A percentile compares a stretch with the other conserved stretches of the same genome.
These are phyloP conservation scores for Jimgerdemannia lactiflua DNA, from an alignment of 192 early-diverging fungal genomes.

Conservation along the genomic window DNA sequence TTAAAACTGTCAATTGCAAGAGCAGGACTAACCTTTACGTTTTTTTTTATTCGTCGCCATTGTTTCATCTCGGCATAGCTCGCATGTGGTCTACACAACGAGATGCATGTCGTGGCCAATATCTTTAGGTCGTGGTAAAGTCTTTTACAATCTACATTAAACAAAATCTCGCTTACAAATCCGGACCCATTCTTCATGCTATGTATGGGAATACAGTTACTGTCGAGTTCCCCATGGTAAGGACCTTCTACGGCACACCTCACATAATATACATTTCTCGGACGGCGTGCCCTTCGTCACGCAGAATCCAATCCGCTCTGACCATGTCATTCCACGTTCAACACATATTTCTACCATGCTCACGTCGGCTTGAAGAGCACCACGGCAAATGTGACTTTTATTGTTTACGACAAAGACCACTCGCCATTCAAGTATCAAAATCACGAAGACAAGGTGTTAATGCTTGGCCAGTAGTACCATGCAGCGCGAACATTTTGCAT, in stretches of 20 bases:
- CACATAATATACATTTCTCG: slow-evolving; percentile 27
- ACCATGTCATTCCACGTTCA: slow-evolving; percentile 43
- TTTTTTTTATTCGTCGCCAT: too few relatives aligned
- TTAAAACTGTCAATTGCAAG: too few relatives aligned
- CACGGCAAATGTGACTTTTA: slow-evolving; percentile 2
- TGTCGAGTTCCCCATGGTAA: neutral
- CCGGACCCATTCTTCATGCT: neutral
- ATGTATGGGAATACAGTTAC: neutral
- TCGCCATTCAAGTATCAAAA: neutral
- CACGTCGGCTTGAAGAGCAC: slow-evolving; percentile 23
- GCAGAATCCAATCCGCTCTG: slow-evolving; percentile 47
- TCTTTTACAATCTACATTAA: too few relatives aligned
- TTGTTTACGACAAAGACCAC: slow-evolving; percentile 13
- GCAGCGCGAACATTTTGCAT: neutral
- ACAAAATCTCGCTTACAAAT: too few relatives aligned
- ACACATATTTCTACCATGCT: slow-evolving; percentile 47
- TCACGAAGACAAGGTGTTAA: neutral
- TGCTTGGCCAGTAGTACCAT: neutral
- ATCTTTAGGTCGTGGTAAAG: too few relatives aligned
- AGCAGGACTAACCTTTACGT: too few relatives aligned
- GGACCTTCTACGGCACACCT: slow-evolving; percentile 42
- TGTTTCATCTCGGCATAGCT: too few relatives aligned
- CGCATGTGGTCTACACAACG: too few relatives aligned
- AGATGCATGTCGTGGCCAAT: too few relatives aligned
- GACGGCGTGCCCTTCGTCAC: slow-evolving; percentile 61